These are phyloP conservation scores for Xanthoconium stramineum DNA, from an alignment of 768 basidiomycete species.

Conservation along the genomic window DNA sequence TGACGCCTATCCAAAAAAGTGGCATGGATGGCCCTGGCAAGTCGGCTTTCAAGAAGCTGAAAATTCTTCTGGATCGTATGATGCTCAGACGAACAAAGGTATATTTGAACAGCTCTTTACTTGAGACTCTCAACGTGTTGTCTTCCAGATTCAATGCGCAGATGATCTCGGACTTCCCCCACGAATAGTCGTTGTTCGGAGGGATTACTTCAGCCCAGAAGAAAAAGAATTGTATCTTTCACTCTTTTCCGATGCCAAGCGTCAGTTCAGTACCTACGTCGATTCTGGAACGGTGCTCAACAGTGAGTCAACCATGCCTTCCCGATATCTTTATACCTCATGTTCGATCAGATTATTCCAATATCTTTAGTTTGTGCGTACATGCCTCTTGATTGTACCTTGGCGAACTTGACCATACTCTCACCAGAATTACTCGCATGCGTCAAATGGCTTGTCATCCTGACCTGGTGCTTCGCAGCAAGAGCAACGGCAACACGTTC, in stretches of 20 bases:
- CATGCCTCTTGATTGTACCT: not conserved
- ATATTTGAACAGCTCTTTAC: not conserved
- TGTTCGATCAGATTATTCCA: constrained; percentile 67
- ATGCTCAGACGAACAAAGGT: constrained; percentile 93
- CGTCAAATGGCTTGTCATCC: constrained; percentile 94
- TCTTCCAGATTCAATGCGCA: constrained; percentile 76
- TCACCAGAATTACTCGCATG: constrained; percentile 84
- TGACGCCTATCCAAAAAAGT: constrained; percentile 92
- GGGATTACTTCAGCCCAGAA: constrained; percentile 93
- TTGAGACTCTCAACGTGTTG: not conserved
- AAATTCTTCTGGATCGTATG: constrained; percentile 85
- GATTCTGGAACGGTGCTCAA: constrained; percentile 88
- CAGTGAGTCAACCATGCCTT: constrained; percentile 51
- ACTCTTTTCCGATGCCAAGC: constrained; percentile 88
- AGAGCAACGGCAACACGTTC: constrained; percentile 67
- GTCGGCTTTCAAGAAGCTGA: constrained; percentile 88
- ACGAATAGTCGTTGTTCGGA: constrained; percentile 80
- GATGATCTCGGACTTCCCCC: constrained; percentile 97
- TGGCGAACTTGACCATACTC: constrained; percentile 8
- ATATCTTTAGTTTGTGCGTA: constrained; percentile 77
- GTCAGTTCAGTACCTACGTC: constrained; percentile 89
- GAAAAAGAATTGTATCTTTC: constrained; percentile 95
- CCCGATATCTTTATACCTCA: constrained; percentile 5
- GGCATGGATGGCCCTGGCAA: constrained; percentile 80
- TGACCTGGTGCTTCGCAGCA: constrained; percentile 88